Evolutionary conservation across 768 basidiomycete genomes (phyloP).

Genomic region (Cyathus striatus): DNA sequence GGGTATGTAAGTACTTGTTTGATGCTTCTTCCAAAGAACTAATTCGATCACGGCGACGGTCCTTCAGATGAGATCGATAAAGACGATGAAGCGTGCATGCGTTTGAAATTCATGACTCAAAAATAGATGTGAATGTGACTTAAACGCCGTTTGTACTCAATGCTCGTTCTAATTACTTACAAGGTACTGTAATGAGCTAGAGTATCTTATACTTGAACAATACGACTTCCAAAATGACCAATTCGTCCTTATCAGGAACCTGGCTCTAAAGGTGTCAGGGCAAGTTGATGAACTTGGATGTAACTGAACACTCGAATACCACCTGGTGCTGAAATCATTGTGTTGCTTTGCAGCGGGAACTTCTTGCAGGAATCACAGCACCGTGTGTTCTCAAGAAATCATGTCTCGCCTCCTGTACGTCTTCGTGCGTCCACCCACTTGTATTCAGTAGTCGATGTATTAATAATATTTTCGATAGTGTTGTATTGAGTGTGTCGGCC

Average conservation of each 20-base stretch:
- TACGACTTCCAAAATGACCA: conserved; percentile 98
- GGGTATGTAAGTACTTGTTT: conserved; percentile 36
- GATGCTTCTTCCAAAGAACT: neutral
- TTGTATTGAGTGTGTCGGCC: conserved; percentile 65
- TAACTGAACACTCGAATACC: no score
- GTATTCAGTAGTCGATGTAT: neutral
- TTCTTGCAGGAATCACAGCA: conserved; percentile 97
- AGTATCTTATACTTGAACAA: conserved; percentile 98
- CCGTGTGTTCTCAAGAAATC: conserved; percentile 99
- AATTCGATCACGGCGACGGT: no score
- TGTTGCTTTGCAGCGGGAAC: conserved; percentile 97
- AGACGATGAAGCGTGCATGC: conserved; percentile 97
- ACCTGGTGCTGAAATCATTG: conserved; percentile 96
- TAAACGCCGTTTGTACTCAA: no score
- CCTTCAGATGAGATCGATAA: conserved; percentile 93
- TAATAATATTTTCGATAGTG: conserved; percentile 8
- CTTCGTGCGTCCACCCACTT: conserved; percentile 63
- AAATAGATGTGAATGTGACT: conserved; percentile 71
- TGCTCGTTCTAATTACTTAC: no score
- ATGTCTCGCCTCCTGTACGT: conserved; percentile 94
- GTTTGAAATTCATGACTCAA: conserved; percentile 90
- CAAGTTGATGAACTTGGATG: conserved; percentile 9
- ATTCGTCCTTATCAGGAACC: conserved; percentile 99
- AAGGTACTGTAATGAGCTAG: conserved; percentile 95
- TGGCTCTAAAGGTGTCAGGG: conserved; percentile 99